Base-by-base conservation (phyloP, 208 protist genomes). In the Trypanosoma scelopori region DNA sequence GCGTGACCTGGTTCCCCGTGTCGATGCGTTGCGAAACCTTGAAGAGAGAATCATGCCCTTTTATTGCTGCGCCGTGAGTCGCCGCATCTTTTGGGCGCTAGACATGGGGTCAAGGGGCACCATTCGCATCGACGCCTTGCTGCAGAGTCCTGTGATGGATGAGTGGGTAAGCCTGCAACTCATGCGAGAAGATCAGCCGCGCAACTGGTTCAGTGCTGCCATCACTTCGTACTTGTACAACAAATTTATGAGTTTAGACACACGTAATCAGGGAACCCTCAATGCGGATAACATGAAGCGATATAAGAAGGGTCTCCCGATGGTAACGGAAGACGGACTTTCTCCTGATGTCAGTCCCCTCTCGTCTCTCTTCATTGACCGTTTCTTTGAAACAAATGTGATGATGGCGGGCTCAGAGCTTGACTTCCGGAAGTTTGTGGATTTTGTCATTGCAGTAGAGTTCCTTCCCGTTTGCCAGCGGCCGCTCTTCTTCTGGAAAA, bases 381-480 rank as follows among this genome's bases (percentile, higher is more conserved):
- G 91, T 41, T 91, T 92, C 69, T 97, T 98, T 55, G 88, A 97
- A 49, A 95, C 88, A 22, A 92, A 85, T 69, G 83, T 87, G 13
- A 89, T 91, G 70, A 93, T 92, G 75, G 78, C 87, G 20, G 79
- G 79, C 20, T 79, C 80, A 20, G 89, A 97, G 67, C 76, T 97
- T 69, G 94, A 98, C 76, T 98, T 92, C 72, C 87, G 93, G 22
- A 92, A 91, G 45, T 98, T 95, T 78, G 87, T 98, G 1, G 90
- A 97, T 76, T 98, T 98, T 70, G 86, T 96, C 0, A 80, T 98
- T 18, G 90, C 91, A 15, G 80, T 91, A 23, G 85, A 95, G 50
- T 79, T 94, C 69, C 79, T 94, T 45, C 89, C 86, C 35, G 77
- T 85, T 52, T 91, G 84, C 69, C 79, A 83, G 41, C 71, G 86